Percentiles rank a stretch among this genome's conserved stretches.
Evolutionary conservation across 768 basidiomycete species (phyloP).

Genomic region (Myochromella boudieri): DNA sequence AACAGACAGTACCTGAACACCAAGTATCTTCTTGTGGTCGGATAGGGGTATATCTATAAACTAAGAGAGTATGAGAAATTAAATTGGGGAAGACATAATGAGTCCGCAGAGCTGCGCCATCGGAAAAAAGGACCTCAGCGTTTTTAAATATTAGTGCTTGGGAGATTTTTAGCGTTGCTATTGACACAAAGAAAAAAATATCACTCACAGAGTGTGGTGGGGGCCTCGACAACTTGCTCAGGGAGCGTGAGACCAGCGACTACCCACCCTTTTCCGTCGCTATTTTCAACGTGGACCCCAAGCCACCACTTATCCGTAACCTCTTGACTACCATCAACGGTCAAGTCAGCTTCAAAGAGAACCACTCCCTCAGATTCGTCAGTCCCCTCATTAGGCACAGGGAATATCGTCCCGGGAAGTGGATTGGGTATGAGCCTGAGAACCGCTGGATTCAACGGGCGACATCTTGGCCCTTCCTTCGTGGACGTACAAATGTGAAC

Average conservation of each 20-base stretch:
- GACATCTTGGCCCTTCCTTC: constrained; percentile 31
- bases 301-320: constrained; percentile 35
- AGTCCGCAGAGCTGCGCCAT: constrained; percentile 35
- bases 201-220: constrained; percentile 45
- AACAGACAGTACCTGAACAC: constrained; percentile 32
- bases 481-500: constrained; percentile 43
- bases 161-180: not conserved
- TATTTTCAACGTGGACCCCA: constrained; percentile 50
- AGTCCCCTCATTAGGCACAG: constrained; percentile 63
- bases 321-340: constrained; percentile 9
- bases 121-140: constrained; percentile 32
- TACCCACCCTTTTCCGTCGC: constrained; percentile 61
- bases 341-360: constrained; percentile 54
- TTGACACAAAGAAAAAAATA: constrained; percentile 5
- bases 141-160: constrained; percentile 41
- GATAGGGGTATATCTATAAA: constrained; percentile 54
- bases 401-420: constrained; percentile 52
- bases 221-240: constrained; percentile 29
- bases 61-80: constrained; percentile 60
- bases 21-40: constrained; percentile 15
- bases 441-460: constrained; percentile 38
- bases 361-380: constrained; percentile 78
- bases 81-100: constrained; percentile 54
- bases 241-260: constrained; percentile 48
- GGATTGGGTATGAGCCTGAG: constrained; percentile 69